Percentiles rank a stretch among this genome's conserved stretches.
Evolutionary conservation across 2,329 filamentous ascomycete species (phyloP).

Genomic region (Sordariomycetes sp.): DNA sequence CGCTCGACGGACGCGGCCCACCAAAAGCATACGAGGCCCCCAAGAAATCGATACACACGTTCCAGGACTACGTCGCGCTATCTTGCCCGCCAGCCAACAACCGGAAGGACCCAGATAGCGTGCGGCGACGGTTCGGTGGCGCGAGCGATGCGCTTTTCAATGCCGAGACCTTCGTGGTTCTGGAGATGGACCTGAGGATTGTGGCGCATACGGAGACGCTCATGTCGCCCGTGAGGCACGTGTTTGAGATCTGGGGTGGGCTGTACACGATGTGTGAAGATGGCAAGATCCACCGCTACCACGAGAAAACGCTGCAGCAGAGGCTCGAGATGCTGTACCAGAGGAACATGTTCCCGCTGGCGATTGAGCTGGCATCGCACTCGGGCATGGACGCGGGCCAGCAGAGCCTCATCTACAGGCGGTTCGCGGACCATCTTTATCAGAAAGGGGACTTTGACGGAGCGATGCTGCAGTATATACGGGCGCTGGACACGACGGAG

Average conservation of each 20-base stretch:
- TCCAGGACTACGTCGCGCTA: constrained; percentile 78
- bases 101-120: constrained; percentile 45
- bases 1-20: constrained; percentile 71
- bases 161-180: constrained; percentile 76
- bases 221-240: constrained; percentile 66
- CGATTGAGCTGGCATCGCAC: constrained; percentile 88
- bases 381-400: constrained; percentile 70
- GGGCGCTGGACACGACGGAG: constrained; percentile 91
- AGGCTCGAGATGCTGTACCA: constrained; percentile 91
- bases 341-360: constrained; percentile 82
- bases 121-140: constrained; percentile 65
- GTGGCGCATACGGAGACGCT: constrained; percentile 84
- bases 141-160: constrained; percentile 68
- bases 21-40: constrained; percentile 87
- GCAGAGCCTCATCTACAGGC: constrained; percentile 85
- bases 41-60: constrained; percentile 73
- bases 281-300: constrained; percentile 84
- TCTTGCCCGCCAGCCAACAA: constrained; percentile 65
- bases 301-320: constrained; percentile 83
- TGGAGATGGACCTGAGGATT: constrained; percentile 88
- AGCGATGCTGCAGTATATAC: constrained; percentile 97
- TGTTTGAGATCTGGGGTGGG: constrained; percentile 86
- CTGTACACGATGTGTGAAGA: constrained; percentile 85
- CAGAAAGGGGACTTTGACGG: constrained; percentile 94
- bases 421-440: constrained; percentile 89